Base-by-base conservation (phyloP, 2,329 filamentous ascomycete genomes). In the Ascochyta koolunga region DNA sequence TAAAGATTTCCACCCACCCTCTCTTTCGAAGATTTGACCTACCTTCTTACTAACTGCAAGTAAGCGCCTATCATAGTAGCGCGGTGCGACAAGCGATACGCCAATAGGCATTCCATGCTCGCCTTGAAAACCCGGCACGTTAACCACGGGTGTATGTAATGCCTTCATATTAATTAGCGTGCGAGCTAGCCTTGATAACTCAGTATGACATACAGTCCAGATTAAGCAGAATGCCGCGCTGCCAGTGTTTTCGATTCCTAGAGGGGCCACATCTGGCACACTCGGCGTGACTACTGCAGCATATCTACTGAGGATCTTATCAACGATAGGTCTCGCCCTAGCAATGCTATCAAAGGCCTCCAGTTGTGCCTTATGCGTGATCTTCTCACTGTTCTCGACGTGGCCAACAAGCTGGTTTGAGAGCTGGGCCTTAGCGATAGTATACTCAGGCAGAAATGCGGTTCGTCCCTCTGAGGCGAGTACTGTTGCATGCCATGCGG, bases 71-170 rank as follows among this genome's bases (percentile, higher is more conserved):
- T 75, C 66, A 38, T 62, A 59, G 53, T 71, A 72, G 24, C 70
- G 50, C 1, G 78, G 73, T 0, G 76, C 76, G 0, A 85, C 79
- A 1, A 85, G 63, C 0, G 81, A 83, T 18, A 86, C 60, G 0
- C 87, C 86, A 32, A 89, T 78, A 0, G 86, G 87, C 77, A 89
- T 70, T 0, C 77, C 79, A 53, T 82, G 77, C 25, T 76, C 75
- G 0, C 86, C 86, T 29, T 77, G 70, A 59, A 89, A 88, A 0
- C 85, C 86, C 0, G 86, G 85, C 0, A 89, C 69, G 54, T 89
- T 88, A n/a, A 88, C 70, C 0, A 85, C 83, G 0, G 86, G 86
- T 1, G 79, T 82, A 56, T 89, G 86, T 13, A 89, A 69, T 51
- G 61, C 63, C 62, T 50, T 18, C 24, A 10, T 16, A 19, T 7